Base-by-base conservation (phyloP, 208 protist species). In the Sergeia podlipaevii region DNA sequence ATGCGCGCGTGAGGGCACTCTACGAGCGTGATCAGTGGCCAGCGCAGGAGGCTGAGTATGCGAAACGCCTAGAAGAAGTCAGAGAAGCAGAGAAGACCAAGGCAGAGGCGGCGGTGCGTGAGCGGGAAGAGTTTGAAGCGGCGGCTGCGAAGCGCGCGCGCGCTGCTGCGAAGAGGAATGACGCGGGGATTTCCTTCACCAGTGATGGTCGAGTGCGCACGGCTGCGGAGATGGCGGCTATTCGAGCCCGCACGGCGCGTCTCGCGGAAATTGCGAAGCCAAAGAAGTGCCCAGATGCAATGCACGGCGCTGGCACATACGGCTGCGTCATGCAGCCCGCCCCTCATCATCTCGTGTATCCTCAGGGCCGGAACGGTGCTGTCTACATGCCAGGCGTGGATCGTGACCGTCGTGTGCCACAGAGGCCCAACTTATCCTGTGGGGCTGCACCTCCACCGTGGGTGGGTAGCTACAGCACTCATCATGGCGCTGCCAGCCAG, bases 351-450 rank as follows among this genome's bases (percentile, higher is more conserved):
- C 70, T 74, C 18, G 49, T 60, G 38, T 74, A 74, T 44, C 85
- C 69, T 13, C 21, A 41, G 29, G 81, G 85, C 5, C 75, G 85
- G 46, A 73, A 65, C 52, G 70, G 66, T 17, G 65, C 59, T 3
- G 29, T 49, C 11, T 93, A 93, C 69, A 73, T 36, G 13, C 77
- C 86, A 1, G 81, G 86, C 21, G 70, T 90, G n/a, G 86, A 93
- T 59, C 86, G 86, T 29, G 72, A 93, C 52, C 86, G 86, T 42
- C 64, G 86, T 28, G 74, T 93, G n/a, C 85, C 85, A 5, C 34
- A 29, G 15, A 67, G 72, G 1, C 79, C 70, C 0, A 34, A 39
- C 45, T 30, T 79, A 15, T 6, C 57, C 3, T n/a, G n/a, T n/a
- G n/a, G n/a, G n/a, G 4, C 3, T 11, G 32, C 70, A 32, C 39